Conservation (phyloP, 768 basidiomycete genomes). For the Auricularia auricula-judae region DNA sequence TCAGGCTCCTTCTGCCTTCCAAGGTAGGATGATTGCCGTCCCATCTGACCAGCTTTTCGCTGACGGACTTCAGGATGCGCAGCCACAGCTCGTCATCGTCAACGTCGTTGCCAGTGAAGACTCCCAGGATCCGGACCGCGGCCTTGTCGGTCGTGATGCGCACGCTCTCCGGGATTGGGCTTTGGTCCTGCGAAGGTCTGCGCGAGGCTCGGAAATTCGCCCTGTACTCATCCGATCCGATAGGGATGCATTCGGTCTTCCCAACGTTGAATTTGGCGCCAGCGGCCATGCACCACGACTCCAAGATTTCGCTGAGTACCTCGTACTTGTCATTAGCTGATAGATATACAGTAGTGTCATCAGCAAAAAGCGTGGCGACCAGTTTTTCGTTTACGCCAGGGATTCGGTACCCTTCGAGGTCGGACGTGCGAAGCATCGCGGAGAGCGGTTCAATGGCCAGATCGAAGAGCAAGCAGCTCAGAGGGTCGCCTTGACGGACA, state of each 20-base stretch:
- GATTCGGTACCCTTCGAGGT: conserved; percentile 12
- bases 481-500: conserved; percentile 27
- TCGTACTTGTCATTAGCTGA: conserved; percentile 17
- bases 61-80: conserved; percentile 18
- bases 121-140: conserved; percentile 21
- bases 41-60: conserved; percentile 14
- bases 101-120: conserved; percentile 20
- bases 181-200: background rate
- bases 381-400: conserved; percentile 7
- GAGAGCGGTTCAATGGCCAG: conserved; percentile 33
- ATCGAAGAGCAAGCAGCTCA: conserved; percentile 30
- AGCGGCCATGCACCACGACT: conserved; percentile 29
- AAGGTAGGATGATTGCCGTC: conserved; percentile 18
- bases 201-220: background rate
- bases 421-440: conserved; percentile 17
- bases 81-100: conserved; percentile 17
- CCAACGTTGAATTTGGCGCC: conserved; percentile 30
- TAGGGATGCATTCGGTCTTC: conserved; percentile 30
- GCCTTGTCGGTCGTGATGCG: conserved; percentile 20
- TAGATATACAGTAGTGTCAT: conserved; percentile 30
- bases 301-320: conserved; percentile 18
- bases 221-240: conserved; percentile 17
- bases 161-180: conserved; percentile 11
- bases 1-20: conserved; percentile 17
- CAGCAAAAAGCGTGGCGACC: conserved; percentile 21